phyloP scores from a whole-genome alignment of 2,329 filamentous ascomycete genomes.

The Epichloe bromicola region DNA sequence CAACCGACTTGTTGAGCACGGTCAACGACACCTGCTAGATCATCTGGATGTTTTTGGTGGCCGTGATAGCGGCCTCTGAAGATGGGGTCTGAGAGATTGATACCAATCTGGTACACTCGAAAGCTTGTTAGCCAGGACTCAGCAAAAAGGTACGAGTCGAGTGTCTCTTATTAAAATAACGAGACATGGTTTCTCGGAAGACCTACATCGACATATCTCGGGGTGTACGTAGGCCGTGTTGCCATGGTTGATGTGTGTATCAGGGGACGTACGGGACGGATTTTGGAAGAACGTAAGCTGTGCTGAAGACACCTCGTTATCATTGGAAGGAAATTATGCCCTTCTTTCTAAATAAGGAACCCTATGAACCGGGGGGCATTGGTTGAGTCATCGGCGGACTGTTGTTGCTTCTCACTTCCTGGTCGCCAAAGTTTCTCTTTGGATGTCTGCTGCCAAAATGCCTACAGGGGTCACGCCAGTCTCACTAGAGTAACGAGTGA shows the following conservation, averaged over 20 bases:
- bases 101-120: conserved; percentile 52
- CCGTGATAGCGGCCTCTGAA: conserved; percentile 78
- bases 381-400: background rate
- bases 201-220: conserved; percentile 49
- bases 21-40: conserved; percentile 64
- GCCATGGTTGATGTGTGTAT: conserved; percentile 14
- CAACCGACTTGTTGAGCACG: conserved; percentile 70
- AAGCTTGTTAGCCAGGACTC: background rate
- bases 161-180: background rate
- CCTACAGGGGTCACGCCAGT: no score
- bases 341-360: background rate
- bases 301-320: background rate
- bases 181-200: background rate
- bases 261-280: conserved; percentile 1
- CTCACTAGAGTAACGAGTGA: no score
- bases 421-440: no score
- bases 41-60: conserved; percentile 59
- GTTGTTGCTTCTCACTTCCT: background rate
- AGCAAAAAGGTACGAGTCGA: no score
- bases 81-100: conserved; percentile 89
- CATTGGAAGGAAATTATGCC: background rate
- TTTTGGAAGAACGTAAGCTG: background rate
- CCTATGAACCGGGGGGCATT: background rate
- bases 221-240: conserved; percentile 19
- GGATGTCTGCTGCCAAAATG: no score